Percentiles rank a stretch among this genome's conserved stretches.
Evolutionary conservation across 345 rosid genomes (phyloP).

Genomic region (Lumnitzera racemosa): DNA sequence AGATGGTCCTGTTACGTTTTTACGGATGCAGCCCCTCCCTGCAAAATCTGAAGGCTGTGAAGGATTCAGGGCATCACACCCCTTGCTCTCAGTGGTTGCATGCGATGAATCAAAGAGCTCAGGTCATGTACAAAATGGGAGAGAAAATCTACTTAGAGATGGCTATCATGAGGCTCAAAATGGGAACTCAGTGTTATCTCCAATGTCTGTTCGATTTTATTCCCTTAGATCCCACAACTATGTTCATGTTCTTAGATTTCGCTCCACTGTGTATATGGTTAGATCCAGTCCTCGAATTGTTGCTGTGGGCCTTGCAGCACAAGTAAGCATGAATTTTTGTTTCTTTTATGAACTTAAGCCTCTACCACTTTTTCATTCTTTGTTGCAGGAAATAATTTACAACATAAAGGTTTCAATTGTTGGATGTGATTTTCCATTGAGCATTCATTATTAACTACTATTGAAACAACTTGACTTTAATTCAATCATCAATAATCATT

Average conservation of each 20-base stretch:
- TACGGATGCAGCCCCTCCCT: slow-evolving; percentile 89
- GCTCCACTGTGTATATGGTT: slow-evolving; percentile 87
- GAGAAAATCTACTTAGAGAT: slow-evolving; percentile 55
- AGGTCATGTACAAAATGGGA: slow-evolving; percentile 27
- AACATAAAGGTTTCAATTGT: too few species aligned
- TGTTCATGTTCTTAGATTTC: slow-evolving; percentile 84
- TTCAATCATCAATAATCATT: too few species aligned
- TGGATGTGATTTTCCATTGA: too few species aligned
- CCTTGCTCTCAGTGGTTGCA: slow-evolving; percentile 82
- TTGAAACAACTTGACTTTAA: too few species aligned
- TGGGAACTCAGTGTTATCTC: slow-evolving; percentile 45
- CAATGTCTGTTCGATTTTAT: slow-evolving; percentile 80
- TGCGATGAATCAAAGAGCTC: slow-evolving; percentile 67
- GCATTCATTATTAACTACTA: too few species aligned
- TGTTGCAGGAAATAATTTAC: too few species aligned
- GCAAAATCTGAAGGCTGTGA: slow-evolving; percentile 52
- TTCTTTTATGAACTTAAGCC: not conserved
- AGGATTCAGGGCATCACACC: slow-evolving; percentile 88
- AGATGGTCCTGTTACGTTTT: slow-evolving; percentile 78
- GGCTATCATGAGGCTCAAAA: slow-evolving; percentile 44
- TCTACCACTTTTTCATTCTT: too few species aligned
- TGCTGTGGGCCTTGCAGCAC: slow-evolving; percentile 85
- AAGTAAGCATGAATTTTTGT: slow-evolving; percentile 40
- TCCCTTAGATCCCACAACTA: slow-evolving; percentile 80
- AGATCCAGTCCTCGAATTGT: slow-evolving; percentile 83